Percentiles rank a stretch among this genome's conserved stretches.
Conservation (phyloP, 768 basidiomycete genomes). For the Hortiboletus flavorubellus region DNA sequence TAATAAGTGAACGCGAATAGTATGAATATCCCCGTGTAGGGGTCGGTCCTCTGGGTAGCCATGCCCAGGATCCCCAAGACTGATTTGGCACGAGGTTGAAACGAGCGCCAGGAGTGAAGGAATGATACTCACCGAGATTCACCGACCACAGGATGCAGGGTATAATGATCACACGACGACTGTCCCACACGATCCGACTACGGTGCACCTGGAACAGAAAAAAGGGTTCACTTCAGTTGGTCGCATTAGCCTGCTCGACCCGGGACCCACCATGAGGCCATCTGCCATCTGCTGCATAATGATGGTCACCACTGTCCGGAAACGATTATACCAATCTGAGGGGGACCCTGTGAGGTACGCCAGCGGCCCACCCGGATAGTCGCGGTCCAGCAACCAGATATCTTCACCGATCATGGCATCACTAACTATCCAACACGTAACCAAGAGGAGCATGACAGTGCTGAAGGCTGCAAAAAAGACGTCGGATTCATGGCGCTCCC, state of each 20-base stretch:
- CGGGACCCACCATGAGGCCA: slow-evolving; percentile 13
- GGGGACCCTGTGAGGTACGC: slow-evolving; percentile 5
- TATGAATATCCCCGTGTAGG: too few species aligned
- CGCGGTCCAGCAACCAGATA: slow-evolving; percentile 29
- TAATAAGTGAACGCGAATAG: not conserved
- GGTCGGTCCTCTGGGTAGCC: too few species aligned
- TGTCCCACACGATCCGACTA: slow-evolving; percentile 32
- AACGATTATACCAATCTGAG: too few species aligned
- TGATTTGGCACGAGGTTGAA: not conserved
- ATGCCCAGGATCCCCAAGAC: slow-evolving; percentile 2
- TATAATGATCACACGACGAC: slow-evolving; percentile 4
- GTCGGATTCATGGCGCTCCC: not conserved
- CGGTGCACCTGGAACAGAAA: slow-evolving; percentile 33
- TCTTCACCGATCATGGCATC: slow-evolving; percentile 12
- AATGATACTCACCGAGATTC: slow-evolving; percentile 8
- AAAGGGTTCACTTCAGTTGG: not conserved
- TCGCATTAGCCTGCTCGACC: too few species aligned
- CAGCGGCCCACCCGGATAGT: slow-evolving; percentile 28
- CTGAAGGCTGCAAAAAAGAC: slow-evolving; percentile 18
- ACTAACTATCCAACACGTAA: not conserved
- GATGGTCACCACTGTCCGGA: too few species aligned
- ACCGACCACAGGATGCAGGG: slow-evolving; percentile 11
- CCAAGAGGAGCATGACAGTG: not conserved
- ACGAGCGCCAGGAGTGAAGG: not conserved
- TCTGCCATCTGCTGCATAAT: slow-evolving; percentile 31